phyloP scores from a whole-genome alignment of 164 flowering plant species.

The Chloranthus sessilifolius region DNA sequence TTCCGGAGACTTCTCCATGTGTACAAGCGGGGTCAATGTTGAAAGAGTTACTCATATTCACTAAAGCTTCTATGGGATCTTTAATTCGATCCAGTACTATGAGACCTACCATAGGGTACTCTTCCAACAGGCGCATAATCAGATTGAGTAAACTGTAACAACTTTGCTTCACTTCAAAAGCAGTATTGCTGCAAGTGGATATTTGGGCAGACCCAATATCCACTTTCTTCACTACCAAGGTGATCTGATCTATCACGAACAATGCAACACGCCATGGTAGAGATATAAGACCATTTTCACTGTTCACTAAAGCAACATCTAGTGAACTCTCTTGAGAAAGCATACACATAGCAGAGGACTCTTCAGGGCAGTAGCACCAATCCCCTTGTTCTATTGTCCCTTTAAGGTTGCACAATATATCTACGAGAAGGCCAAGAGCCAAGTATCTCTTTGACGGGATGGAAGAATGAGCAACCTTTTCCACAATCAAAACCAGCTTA shows the following conservation, averaged over 20 bases:
- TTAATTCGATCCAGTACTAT: slow-evolving; percentile 39
- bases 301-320: slow-evolving; percentile 1
- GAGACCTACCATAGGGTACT: slow-evolving; percentile 30
- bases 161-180: slow-evolving; percentile 20
- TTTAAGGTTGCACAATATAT: slow-evolving; percentile 27
- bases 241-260: slow-evolving; percentile 35
- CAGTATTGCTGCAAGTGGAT: not conserved
- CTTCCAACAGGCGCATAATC: slow-evolving; percentile 31
- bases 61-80: slow-evolving; percentile 24
- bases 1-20: not conserved
- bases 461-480: slow-evolving; percentile 35
- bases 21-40: not conserved
- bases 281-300: slow-evolving; percentile 15
- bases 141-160: slow-evolving; percentile 32
- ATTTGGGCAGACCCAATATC: not conserved
- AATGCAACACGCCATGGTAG: slow-evolving; percentile 27
- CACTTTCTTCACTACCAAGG: slow-evolving; percentile 21
- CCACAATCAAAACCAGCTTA: slow-evolving; percentile 30
- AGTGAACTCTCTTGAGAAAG: not conserved
- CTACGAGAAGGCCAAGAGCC: slow-evolving; percentile 39
- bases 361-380: not conserved
- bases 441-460: slow-evolving; percentile 22
- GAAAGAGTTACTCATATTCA: slow-evolving; percentile 9
- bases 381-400: slow-evolving; percentile 14
- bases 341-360: not conserved